Conservation (phyloP, 2,329 filamentous ascomycete genomes). For the Exophiala mesophila region DNA sequence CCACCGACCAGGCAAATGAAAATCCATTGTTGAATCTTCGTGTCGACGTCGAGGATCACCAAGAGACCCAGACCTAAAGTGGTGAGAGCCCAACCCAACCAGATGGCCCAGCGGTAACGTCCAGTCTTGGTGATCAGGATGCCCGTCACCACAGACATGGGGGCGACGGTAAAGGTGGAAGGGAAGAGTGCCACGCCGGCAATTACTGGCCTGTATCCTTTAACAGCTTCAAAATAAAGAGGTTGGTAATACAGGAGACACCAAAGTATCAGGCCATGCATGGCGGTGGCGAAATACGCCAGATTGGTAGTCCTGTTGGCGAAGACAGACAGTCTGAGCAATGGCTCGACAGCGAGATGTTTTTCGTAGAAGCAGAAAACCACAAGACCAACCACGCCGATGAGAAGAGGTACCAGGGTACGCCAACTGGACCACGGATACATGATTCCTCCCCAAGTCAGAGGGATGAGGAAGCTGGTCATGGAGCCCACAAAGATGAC, state of each 20-base stretch:
- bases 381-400: constrained; percentile 50
- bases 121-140: constrained; percentile 52
- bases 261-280: constrained; percentile 52
- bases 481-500: constrained; percentile 56
- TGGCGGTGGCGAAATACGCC: constrained; percentile 49
- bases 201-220: constrained; percentile 50
- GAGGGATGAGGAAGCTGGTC: constrained; percentile 56
- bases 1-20: constrained; percentile 57
- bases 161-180: constrained; percentile 59
- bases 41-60: constrained; percentile 21
- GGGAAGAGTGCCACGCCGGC: constrained; percentile 56
- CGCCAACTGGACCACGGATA: constrained; percentile 60
- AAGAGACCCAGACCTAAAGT: constrained; percentile 57
- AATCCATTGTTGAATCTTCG: constrained; percentile 45
- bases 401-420: constrained; percentile 56
- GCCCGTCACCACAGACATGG: constrained; percentile 54
- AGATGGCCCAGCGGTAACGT: constrained; percentile 57
- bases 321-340: constrained; percentile 44
- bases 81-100: constrained; percentile 57
- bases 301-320: constrained; percentile 44
- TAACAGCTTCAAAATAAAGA: constrained; percentile 41
- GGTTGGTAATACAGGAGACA: constrained; percentile 53
- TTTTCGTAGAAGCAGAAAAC: constrained; percentile 54
- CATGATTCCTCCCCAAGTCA: constrained; percentile 63
- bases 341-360: constrained; percentile 47